phyloP scores from a whole-genome alignment of 2,329 filamentous ascomycete genomes.

The Acephala macrosclerotiorum region DNA sequence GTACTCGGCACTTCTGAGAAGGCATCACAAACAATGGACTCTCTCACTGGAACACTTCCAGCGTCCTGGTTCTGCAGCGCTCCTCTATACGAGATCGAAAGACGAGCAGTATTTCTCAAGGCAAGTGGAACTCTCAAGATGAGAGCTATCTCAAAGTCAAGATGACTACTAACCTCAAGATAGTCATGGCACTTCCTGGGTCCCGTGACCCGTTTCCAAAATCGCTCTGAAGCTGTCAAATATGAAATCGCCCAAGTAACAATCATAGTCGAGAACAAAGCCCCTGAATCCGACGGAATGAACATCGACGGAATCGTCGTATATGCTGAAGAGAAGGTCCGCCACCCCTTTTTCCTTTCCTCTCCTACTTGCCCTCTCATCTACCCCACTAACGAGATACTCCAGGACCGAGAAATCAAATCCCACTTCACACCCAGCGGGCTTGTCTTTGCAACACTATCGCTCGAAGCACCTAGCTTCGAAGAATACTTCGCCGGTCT shows the following conservation, averaged over 20 bases:
- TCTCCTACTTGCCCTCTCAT: not conserved
- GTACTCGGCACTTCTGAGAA: not conserved
- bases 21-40: constrained; percentile 22
- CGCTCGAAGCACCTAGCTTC: constrained; percentile 55
- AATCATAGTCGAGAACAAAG: constrained; percentile 48
- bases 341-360: not conserved
- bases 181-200: constrained; percentile 61
- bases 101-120: constrained; percentile 57
- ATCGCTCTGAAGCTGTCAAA: constrained; percentile 48
- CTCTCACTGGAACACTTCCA: constrained; percentile 52
- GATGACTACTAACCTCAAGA: not conserved
- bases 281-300: constrained; percentile 31
- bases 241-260: constrained; percentile 59
- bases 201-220: constrained; percentile 57
- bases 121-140: constrained; percentile 27
- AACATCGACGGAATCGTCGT: constrained; percentile 47
- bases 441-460: constrained; percentile 59
- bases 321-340: constrained; percentile 36
- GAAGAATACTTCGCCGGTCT: constrained; percentile 61
- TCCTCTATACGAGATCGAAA: constrained; percentile 57
- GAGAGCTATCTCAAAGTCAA: too few relatives aligned
- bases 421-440: constrained; percentile 56
- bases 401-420: constrained; percentile 40
- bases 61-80: constrained; percentile 59
- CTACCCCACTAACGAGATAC: not conserved